These are phyloP conservation scores for Talaromyces islandicus DNA, from an alignment of 2,329 filamentous ascomycete species.

Conservation along the genomic window DNA sequence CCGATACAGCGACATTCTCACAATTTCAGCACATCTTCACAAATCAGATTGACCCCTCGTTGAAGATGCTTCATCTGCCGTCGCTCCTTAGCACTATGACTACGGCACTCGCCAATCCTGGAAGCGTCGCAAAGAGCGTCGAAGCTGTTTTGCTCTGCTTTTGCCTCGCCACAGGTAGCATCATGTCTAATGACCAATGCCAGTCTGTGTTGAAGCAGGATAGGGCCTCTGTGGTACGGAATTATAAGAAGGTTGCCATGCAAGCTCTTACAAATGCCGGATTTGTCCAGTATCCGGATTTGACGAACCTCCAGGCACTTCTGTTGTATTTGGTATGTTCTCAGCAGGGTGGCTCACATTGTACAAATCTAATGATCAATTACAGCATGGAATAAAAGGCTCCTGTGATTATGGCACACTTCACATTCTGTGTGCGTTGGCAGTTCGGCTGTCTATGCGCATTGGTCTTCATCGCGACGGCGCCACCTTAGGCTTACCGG, in stretches of 20 bases:
- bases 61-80: not conserved
- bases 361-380: no score
- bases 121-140: not conserved
- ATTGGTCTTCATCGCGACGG: slow-evolving; percentile 62
- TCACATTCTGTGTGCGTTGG: no score
- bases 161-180: not conserved
- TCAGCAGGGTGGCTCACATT: no score
- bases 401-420: no score
- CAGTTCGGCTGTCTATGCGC: not conserved
- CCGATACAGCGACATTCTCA: not conserved
- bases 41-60: not conserved
- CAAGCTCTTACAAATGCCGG: not conserved
- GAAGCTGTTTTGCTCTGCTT: not conserved
- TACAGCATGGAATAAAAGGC: no score
- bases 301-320: not conserved
- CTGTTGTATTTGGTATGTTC: not conserved
- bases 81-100: not conserved
- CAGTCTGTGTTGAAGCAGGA: not conserved
- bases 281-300: not conserved
- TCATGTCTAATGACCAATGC: not conserved
- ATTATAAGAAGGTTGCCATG: not conserved
- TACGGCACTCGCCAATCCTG: not conserved
- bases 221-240: not conserved
- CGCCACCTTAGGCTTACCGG: slow-evolving; percentile 48
- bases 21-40: not conserved